Conservation (phyloP, 129 eudicot species). For the Solidago caesia region DNA sequence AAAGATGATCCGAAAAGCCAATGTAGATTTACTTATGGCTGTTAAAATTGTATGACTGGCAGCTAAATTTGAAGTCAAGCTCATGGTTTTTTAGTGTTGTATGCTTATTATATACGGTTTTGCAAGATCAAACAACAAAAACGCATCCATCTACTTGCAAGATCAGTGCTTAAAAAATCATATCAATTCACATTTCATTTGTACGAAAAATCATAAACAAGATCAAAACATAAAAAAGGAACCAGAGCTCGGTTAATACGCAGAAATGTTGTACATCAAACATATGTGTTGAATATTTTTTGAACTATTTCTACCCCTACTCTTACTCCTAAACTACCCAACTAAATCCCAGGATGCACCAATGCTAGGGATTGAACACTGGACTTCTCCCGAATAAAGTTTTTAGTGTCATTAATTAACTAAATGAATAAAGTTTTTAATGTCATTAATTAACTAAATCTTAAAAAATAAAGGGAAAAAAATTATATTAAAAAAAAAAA, state of each 20-base stretch:
- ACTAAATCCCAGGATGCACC: too few species aligned
- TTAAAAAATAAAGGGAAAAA: too few species aligned
- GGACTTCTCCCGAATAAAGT: background rate
- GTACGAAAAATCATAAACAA: background rate
- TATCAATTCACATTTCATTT: background rate
- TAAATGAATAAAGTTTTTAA: too few species aligned
- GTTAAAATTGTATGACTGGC: background rate
- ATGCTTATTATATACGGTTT: background rate
- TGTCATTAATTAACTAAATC: too few species aligned
- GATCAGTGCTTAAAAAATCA: background rate
- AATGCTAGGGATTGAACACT: background rate
- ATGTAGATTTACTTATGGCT: background rate
- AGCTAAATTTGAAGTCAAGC: background rate
- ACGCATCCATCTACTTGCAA: too few species aligned
- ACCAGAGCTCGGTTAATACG: background rate
- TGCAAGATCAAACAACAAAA: background rate
- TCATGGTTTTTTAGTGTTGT: background rate
- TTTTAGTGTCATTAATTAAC: too few species aligned
- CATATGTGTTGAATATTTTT: too few species aligned
- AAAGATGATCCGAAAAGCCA: background rate
- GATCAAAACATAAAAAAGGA: background rate
- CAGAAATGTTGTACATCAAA: background rate
- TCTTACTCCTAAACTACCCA: too few species aligned
- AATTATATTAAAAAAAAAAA: too few species aligned
- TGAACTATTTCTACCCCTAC: too few species aligned